Percentiles rank a stretch among this genome's conserved stretches.
Evolutionary conservation across 495 filamentous ascomycete genomes (phyloP).

Genomic region (Daldinia vernicosa): DNA sequence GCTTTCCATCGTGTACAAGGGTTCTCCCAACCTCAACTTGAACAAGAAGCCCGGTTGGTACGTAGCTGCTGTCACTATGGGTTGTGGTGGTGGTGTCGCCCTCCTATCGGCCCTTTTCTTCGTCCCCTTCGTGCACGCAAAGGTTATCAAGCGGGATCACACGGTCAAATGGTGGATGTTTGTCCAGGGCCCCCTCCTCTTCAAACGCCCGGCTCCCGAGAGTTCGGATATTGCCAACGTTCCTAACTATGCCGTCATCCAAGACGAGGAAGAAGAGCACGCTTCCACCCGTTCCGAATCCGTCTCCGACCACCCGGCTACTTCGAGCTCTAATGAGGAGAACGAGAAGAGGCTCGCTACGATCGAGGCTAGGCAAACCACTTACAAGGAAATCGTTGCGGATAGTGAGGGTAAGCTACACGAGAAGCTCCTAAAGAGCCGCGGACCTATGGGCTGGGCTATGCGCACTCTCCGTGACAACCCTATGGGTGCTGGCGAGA

Average conservation of each 20-base stretch:
- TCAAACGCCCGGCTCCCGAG: conserved; percentile 54
- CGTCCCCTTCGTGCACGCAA: conserved; percentile 64
- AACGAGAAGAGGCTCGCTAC: conserved; percentile 58
- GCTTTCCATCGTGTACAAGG: conserved; percentile 71
- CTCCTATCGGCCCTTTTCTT: conserved; percentile 67
- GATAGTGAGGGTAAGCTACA: conserved; percentile 60
- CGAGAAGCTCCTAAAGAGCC: conserved; percentile 62
- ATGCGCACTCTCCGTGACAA: conserved; percentile 75
- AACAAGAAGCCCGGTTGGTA: conserved; percentile 65
- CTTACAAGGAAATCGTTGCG: conserved; percentile 65
- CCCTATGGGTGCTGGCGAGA: conserved; percentile 70
- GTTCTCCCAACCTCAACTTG: conserved; percentile 64
- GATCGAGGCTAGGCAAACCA: conserved; percentile 54
- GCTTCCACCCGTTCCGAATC: conserved; percentile 27
- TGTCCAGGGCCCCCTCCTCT: conserved; percentile 62
- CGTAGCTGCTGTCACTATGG: conserved; percentile 65
- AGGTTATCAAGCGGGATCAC: conserved; percentile 64
- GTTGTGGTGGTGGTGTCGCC: conserved; percentile 60
- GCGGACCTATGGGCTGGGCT: conserved; percentile 74
- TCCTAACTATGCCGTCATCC: conserved; percentile 50
- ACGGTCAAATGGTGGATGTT: conserved; percentile 64
- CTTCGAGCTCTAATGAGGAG: conserved; percentile 10
- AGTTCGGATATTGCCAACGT: conserved; percentile 53
- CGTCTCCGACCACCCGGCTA: conserved; percentile 26
- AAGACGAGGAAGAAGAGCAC: conserved; percentile 37